Percentiles rank a stretch among this genome's conserved stretches.
These are phyloP conservation scores for Wickerhamomyces sp. DNA, from an alignment of 1,139 yeast genomes.

Conservation along the genomic window DNA sequence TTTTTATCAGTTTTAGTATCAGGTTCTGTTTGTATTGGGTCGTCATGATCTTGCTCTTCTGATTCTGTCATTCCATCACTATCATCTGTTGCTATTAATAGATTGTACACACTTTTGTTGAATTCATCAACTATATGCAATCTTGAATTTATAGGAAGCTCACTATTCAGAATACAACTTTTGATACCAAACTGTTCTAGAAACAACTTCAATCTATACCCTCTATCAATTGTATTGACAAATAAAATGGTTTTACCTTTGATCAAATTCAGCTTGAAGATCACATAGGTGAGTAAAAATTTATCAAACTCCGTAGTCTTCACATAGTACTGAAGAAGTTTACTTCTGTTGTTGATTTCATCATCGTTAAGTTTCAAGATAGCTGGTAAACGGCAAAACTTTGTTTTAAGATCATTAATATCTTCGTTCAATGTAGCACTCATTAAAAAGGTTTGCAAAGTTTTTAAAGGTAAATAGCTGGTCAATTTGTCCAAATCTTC, in stretches of 20 bases:
- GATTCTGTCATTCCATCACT: slow-evolving; percentile 56
- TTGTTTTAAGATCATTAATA: slow-evolving; percentile 65
- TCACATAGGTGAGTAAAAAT: slow-evolving; percentile 84
- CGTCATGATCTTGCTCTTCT: slow-evolving; percentile 39
- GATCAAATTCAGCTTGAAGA: slow-evolving; percentile 81
- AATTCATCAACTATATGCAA: slow-evolving; percentile 93
- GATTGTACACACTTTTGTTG: slow-evolving; percentile 81
- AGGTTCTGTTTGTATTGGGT: slow-evolving; percentile 1
- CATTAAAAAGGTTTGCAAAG: slow-evolving; percentile 88
- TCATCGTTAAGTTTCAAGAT: slow-evolving; percentile 74
- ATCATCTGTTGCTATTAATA: slow-evolving; percentile 95
- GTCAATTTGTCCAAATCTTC: slow-evolving; percentile 74
- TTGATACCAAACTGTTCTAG: slow-evolving; percentile 93
- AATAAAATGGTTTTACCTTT: slow-evolving; percentile 89
- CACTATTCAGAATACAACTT: slow-evolving; percentile 86
- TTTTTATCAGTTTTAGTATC: slow-evolving; percentile 28
- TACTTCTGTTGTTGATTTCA: slow-evolving; percentile 46
- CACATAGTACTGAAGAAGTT: slow-evolving; percentile 80
- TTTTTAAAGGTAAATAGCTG: slow-evolving; percentile 61
- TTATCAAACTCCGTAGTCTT: slow-evolving; percentile 88
- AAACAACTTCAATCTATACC: slow-evolving; percentile 85
- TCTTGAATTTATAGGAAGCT: slow-evolving; percentile 88
- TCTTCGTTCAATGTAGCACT: slow-evolving; percentile 94
- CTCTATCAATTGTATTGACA: slow-evolving; percentile 93
- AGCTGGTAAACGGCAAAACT: slow-evolving; percentile 85